Percentiles rank a stretch among this genome's conserved stretches.
Conservation (phyloP, 1,139 yeast species). For the Nakaseomyces bracarensis region DNA sequence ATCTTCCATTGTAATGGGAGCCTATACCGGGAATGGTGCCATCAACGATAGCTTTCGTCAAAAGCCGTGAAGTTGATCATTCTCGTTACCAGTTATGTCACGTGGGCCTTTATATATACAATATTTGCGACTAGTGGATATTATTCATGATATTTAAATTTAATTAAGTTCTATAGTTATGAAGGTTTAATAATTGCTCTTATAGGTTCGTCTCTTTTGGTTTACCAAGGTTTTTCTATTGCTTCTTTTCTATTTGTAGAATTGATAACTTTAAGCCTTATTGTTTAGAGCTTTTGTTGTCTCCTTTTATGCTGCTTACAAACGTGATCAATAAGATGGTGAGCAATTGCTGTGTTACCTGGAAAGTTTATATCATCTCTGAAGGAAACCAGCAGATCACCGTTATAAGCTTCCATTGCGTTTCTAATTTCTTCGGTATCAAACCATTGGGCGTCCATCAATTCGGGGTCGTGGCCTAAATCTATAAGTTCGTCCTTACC, state of each 20-base stretch:
- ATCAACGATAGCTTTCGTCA: too few species aligned
- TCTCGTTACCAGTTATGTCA: too few species aligned
- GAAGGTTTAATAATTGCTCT: too few species aligned
- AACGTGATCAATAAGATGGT: conserved; percentile 32
- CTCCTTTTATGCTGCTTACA: conserved; percentile 15
- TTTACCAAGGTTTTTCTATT: background rate
- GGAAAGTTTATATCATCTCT: conserved; percentile 37
- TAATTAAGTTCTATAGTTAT: too few species aligned
- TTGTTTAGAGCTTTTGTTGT: background rate
- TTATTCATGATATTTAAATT: too few species aligned
- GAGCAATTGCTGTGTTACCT: conserved; percentile 44
- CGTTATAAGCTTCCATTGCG: conserved; percentile 34
- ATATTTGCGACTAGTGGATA: too few species aligned
- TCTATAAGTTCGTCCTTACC: conserved; percentile 53
- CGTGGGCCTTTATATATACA: too few species aligned
- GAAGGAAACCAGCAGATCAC: conserved; percentile 18
- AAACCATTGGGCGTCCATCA: conserved; percentile 81
- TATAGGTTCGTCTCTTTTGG: too few species aligned
- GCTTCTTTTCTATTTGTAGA: too few species aligned
- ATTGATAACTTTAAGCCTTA: background rate
- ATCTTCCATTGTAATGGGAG: too few species aligned
- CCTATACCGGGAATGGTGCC: too few species aligned
- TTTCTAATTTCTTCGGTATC: conserved; percentile 43
- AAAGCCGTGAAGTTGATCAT: too few species aligned
- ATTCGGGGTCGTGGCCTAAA: conserved; percentile 75